A percentile compares a stretch with the other conserved stretches of the same genome.
These are phyloP conservation scores for Acer negundo DNA, from an alignment of 345 rosid species.

Conservation along the genomic window DNA sequence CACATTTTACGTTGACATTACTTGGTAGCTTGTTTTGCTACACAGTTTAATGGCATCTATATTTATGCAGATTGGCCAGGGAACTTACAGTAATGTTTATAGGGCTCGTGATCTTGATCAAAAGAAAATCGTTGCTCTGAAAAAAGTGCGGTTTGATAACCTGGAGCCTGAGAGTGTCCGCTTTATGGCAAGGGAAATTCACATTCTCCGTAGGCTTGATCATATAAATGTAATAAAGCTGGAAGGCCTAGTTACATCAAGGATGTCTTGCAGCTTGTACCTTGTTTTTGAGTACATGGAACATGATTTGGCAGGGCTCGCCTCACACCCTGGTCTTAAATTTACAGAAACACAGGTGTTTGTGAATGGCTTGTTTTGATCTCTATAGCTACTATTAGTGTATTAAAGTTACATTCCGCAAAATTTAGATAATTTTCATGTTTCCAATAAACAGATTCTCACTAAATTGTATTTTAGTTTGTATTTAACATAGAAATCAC, in stretches of 20 bases:
- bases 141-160: constrained; percentile 96
- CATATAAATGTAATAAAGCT: constrained; percentile 93
- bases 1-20: neutral
- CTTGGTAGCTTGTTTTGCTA: neutral
- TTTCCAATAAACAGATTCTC: neutral
- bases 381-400: neutral
- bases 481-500: neutral
- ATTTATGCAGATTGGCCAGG: constrained; percentile 90
- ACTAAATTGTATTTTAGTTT: neutral
- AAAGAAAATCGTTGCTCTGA: constrained; percentile 90
- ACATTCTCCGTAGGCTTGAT: constrained; percentile 88
- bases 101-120: constrained; percentile 96
- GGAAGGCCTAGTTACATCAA: constrained; percentile 97
- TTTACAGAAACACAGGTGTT: constrained; percentile 91
- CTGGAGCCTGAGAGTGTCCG: constrained; percentile 96
- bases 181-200: constrained; percentile 98
- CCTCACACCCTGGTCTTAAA: constrained; percentile 84
- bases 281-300: constrained; percentile 99
- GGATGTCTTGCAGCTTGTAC: constrained; percentile 98
- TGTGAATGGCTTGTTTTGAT: neutral
- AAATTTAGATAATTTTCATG: neutral
- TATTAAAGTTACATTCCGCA: neutral
- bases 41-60: constrained; percentile 18
- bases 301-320: constrained; percentile 96
- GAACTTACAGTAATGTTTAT: constrained; percentile 95